These are phyloP conservation scores for Diaporthe ilicicola DNA, from an alignment of 2,329 filamentous ascomycete species.

Conservation along the genomic window DNA sequence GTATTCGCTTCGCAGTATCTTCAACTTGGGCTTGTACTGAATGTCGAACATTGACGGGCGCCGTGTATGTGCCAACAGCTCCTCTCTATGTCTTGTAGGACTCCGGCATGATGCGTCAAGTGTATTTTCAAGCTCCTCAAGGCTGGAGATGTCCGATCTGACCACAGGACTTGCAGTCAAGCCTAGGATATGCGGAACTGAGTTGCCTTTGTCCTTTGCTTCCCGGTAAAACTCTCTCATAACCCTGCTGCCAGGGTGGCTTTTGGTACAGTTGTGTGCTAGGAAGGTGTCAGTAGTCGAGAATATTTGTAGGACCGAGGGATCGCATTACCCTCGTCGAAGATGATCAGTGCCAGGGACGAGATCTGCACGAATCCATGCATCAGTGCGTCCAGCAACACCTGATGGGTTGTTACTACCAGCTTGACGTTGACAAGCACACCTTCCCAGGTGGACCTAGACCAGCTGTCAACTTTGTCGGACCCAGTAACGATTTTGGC, in stretches of 20 bases:
- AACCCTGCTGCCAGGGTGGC: constrained; percentile 72
- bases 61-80: constrained; percentile 74
- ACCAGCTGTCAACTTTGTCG: constrained; percentile 77
- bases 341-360: constrained; percentile 73
- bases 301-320: not conserved
- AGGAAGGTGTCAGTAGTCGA: not conserved
- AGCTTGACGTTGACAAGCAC: constrained; percentile 71
- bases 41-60: constrained; percentile 63
- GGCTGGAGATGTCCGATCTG: constrained; percentile 60
- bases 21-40: constrained; percentile 40
- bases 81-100: constrained; percentile 73
- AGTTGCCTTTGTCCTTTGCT: constrained; percentile 45
- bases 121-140: constrained; percentile 72
- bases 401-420: constrained; percentile 80
- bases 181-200: constrained; percentile 75
- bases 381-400: constrained; percentile 76
- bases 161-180: constrained; percentile 83
- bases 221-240: constrained; percentile 77
- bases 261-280: constrained; percentile 79
- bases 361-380: constrained; percentile 77
- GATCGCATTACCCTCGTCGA: constrained; percentile 76
- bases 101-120: constrained; percentile 75
- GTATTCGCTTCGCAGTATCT: constrained; percentile 8
- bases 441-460: constrained; percentile 72
- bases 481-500: constrained; percentile 72